Evolutionary conservation across 2,329 filamentous ascomycete genomes (phyloP).

Genomic region (Aspergillus sp.): DNA sequence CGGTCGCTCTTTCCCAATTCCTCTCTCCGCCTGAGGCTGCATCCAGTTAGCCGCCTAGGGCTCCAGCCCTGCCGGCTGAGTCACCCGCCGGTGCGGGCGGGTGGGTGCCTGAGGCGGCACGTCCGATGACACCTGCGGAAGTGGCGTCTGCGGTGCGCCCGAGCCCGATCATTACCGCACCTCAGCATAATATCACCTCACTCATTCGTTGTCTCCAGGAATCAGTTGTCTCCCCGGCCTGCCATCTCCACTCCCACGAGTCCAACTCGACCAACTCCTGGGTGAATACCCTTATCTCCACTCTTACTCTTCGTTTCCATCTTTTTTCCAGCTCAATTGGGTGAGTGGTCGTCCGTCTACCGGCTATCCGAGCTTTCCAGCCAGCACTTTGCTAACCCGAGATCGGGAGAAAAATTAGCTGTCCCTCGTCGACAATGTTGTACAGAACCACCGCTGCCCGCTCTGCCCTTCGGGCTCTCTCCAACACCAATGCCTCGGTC

Average conservation of each 20-base stretch:
- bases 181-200: constrained; percentile 37
- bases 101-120: constrained; percentile 27
- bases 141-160: constrained; percentile 28
- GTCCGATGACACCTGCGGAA: constrained; percentile 22
- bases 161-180: constrained; percentile 27
- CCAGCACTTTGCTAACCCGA: constrained; percentile 29
- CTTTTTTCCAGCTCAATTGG: constrained; percentile 35
- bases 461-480: constrained; percentile 45
- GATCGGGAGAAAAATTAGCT: constrained; percentile 29
- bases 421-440: constrained; percentile 41
- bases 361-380: constrained; percentile 34
- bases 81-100: constrained; percentile 4
- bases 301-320: constrained; percentile 21
- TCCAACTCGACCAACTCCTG: constrained; percentile 29
- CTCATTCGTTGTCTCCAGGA: constrained; percentile 28
- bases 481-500: constrained; percentile 44
- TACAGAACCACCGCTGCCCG: constrained; percentile 46
- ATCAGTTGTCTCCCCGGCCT: constrained; percentile 30
- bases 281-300: constrained; percentile 33
- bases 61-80: constrained; percentile 20
- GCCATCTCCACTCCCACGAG: constrained; percentile 36
- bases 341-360: constrained; percentile 18
- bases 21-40: neutral
- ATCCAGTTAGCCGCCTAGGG: constrained; percentile 21
- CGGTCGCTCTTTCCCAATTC: constrained; percentile 13